phyloP scores from a whole-genome alignment of 257 asterid species.

The Nicotiana knightiana region DNA sequence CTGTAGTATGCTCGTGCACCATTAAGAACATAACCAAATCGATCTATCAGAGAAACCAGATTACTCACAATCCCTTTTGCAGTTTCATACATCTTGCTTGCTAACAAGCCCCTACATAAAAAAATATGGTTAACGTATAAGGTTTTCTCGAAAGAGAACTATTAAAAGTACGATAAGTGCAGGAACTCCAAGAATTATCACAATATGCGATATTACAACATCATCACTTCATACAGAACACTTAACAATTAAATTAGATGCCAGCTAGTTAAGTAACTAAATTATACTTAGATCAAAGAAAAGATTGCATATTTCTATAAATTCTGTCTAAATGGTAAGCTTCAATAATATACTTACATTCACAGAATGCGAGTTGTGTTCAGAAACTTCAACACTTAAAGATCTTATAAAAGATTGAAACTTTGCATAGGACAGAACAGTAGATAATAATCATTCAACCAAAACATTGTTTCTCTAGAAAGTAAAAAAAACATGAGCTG shows the following conservation, averaged over 20 bases:
- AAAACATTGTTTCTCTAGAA: neutral
- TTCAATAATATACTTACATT: neutral
- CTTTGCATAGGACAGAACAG: neutral
- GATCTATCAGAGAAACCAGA: conserved; percentile 57
- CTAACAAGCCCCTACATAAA: conserved; percentile 74
- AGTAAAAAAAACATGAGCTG: neutral
- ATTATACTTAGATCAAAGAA: neutral
- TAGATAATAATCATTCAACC: neutral
- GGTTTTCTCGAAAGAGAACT: neutral
- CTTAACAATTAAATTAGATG: neutral
- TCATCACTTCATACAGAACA: neutral
- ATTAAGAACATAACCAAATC: conserved; percentile 71
- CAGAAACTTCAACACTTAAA: neutral
- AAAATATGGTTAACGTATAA: neutral
- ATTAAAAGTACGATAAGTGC: neutral
- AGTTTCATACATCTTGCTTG: conserved; percentile 76
- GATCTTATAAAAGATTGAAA: neutral
- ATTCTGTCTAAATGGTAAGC: neutral
- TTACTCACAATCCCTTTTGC: conserved; percentile 82
- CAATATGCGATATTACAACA: neutral
- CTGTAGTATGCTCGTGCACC: conserved; percentile 90
- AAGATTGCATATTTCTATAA: neutral
- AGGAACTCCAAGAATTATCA: neutral
- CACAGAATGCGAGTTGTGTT: neutral
- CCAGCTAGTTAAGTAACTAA: neutral